Conservation (phyloP, 139 green algal species). For the Coelastrella sp. region DNA sequence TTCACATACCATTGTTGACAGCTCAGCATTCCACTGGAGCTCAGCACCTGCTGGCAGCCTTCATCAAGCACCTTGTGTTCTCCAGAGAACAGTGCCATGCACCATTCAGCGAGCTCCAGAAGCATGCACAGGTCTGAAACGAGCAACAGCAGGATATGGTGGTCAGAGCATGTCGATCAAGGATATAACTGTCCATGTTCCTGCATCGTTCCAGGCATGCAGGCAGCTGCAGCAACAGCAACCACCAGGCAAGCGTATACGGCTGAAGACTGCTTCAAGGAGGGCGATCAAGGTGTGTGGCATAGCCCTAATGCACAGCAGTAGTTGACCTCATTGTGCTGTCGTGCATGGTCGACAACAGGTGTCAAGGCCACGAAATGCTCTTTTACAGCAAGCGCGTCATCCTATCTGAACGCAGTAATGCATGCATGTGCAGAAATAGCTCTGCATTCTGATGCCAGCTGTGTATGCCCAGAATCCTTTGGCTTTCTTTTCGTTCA, state of each 20-base stretch:
- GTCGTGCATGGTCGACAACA: too few species aligned
- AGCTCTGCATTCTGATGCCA: background rate
- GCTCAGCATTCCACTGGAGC: background rate
- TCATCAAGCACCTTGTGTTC: conserved; percentile 28
- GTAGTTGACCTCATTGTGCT: too few species aligned
- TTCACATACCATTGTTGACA: background rate
- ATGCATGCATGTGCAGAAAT: background rate
- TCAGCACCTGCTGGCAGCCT: conserved; percentile 10
- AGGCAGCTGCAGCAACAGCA: conserved; percentile 37
- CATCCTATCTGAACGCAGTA: background rate
- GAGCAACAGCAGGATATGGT: background rate
- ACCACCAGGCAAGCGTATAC: background rate
- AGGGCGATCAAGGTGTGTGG: conserved; percentile 5
- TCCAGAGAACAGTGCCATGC: conserved; percentile 37
- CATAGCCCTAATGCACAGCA: too few species aligned
- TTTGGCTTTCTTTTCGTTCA: background rate
- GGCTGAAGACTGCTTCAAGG: conserved; percentile 14
- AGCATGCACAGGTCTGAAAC: conserved; percentile 14
- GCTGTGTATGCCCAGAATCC: background rate
- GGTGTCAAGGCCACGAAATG: too few species aligned
- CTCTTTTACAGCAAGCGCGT: background rate
- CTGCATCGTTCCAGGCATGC: conserved; percentile 7
- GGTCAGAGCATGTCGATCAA: too few species aligned
- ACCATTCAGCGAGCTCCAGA: background rate
- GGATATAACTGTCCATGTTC: too few species aligned